Base-by-base conservation (phyloP, 495 filamentous ascomycete species). In the Penicillium lagena region DNA sequence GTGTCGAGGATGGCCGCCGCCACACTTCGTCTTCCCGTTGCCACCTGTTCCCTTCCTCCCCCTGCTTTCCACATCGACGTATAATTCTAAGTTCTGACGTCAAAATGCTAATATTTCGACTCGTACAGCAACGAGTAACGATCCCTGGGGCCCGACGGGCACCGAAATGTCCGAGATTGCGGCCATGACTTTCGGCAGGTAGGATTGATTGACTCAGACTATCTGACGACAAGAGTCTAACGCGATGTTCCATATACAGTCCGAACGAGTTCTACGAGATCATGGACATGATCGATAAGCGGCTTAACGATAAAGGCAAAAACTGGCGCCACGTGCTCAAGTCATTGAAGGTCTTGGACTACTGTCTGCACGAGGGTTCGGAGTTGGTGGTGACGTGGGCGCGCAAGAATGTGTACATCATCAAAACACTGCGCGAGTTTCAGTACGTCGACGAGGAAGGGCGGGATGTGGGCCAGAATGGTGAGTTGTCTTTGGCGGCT, bases 301-400 rank as follows among this genome's bases (percentile, higher is more conserved):
- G 94, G 47, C 74, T 99, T 55, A 99, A 99, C 55, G 94, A 99
- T 63, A 99, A 99, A 66, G 94, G 94, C 55, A 99, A 96, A 77
- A 99, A 99, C 66, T 99, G 94, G 94, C 82, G 94, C 54, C 94
- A 99, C 65, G 94, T 99, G 4, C 74, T 99, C 43, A 99, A 99
- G 70, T 93, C 90, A 27, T 70, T 99, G 45, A 99, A 97, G 63
- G 94, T 99, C 47, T 77, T 96, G 46, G 94, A 99, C 67, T 99
- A 99, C 67, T 95, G 89, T 71, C 75, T 99, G 30, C 94, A 99
- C 63, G 94, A 99, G 62, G 94, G 94, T 7, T 95, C 89, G 0
- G 94, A 97, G 68, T 68, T 96, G 51, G 89, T 96, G 29, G 94
- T 99, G 27, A 96, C 91, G 2, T 97, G 94, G 94, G 91, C 91